Conservation (phyloP, 1,284 basidiomycete genomes). For the Marasmius tenuissimus region DNA sequence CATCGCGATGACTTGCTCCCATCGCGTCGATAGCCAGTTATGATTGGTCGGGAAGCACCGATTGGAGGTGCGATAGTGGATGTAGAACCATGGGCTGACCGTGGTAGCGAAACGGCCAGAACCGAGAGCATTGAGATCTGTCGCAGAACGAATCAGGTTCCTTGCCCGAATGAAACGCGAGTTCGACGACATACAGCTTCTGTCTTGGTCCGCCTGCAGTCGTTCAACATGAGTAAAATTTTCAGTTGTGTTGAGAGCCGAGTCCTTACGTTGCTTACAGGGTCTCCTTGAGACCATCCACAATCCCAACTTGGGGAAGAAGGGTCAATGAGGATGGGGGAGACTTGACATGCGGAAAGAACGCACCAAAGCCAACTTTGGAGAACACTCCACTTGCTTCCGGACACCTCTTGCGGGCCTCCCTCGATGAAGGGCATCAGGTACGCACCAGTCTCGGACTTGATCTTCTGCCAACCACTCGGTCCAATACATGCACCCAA, state of each 20-base stretch:
- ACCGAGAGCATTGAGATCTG: conserved; percentile 40
- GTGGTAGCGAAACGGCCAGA: conserved; percentile 37
- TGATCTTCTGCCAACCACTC: conserved; percentile 37
- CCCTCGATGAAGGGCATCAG: conserved; percentile 46
- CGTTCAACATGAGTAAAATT: conserved; percentile 8
- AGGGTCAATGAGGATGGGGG: neutral
- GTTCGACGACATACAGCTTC: conserved; percentile 29
- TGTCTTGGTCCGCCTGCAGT: conserved; percentile 33
- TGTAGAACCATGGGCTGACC: conserved; percentile 42
- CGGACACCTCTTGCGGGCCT: conserved; percentile 31
- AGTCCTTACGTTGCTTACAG: conserved; percentile 33
- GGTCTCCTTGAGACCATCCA: conserved; percentile 43
- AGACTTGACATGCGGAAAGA: neutral
- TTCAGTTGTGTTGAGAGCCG: conserved; percentile 5
- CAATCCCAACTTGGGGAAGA: conserved; percentile 39
- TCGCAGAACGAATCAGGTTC: neutral
- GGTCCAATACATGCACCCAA: conserved; percentile 39
- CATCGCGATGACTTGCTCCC: conserved; percentile 41
- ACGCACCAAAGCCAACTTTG: conserved; percentile 49
- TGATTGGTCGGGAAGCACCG: conserved; percentile 40
- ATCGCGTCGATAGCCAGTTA: conserved; percentile 41
- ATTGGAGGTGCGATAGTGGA: conserved; percentile 41
- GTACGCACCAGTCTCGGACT: conserved; percentile 37
- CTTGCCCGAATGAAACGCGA: neutral
- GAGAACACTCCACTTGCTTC: conserved; percentile 30